Percentiles rank a stretch among this genome's conserved stretches.
These are phyloP conservation scores for Neostapfia colusana DNA, from an alignment of 176 grass and related monocot species.

Conservation along the genomic window DNA sequence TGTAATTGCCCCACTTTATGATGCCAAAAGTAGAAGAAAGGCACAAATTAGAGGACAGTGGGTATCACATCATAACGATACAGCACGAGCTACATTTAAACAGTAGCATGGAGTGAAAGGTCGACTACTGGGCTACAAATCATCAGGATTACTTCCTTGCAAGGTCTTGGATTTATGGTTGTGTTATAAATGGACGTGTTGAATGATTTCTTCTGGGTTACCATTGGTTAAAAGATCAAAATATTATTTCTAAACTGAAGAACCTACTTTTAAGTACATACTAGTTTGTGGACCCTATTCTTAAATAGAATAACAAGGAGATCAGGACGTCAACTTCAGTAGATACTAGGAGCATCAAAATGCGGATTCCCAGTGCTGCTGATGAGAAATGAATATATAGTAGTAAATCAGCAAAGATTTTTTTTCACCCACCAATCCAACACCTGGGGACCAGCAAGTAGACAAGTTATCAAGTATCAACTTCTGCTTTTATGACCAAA, in stretches of 20 bases:
- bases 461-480: conserved; percentile 25
- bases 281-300: not conserved
- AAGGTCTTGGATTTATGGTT: conserved; percentile 1
- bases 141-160: not conserved
- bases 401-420: conserved; percentile 32
- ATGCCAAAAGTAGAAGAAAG: conserved; percentile 30
- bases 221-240: not conserved
- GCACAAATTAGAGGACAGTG: conserved; percentile 11
- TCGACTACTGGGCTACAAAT: not conserved
- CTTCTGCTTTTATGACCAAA: conserved; percentile 24
- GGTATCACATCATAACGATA: conserved; percentile 13
- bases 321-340: conserved; percentile 19
- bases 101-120: not conserved
- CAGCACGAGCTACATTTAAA: not conserved
- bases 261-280: conserved; percentile 6
- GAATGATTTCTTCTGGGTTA: not conserved
- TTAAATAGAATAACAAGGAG: not conserved
- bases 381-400: conserved; percentile 10
- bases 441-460: conserved; percentile 19
- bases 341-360: not conserved
- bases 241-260: conserved; percentile 7
- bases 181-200: not conserved
- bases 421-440: conserved; percentile 33
- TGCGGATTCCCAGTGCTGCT: not conserved
- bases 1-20: conserved; percentile 61